These are phyloP conservation scores for Marasmius fiardii DNA, from an alignment of 1,284 basidiomycete species.

Conservation along the genomic window DNA sequence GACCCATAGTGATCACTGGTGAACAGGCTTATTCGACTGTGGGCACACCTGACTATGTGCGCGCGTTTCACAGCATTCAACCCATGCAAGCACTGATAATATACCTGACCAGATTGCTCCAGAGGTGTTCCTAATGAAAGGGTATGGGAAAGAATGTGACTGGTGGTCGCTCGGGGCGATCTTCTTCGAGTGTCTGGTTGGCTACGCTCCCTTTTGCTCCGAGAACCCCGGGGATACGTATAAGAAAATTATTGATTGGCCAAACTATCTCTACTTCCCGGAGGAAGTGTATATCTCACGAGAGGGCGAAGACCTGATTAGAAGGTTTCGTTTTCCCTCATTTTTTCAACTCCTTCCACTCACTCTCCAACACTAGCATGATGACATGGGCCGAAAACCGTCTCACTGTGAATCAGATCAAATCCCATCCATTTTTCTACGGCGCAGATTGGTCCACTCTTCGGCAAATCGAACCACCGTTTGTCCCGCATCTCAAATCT, in stretches of 20 bases:
- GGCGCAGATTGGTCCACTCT: constrained; percentile 94
- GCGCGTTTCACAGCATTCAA: constrained; percentile 13
- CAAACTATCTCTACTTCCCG: constrained; percentile 87
- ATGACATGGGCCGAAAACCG: constrained; percentile 84
- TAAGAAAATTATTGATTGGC: constrained; percentile 98
- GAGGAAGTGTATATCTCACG: constrained; percentile 94
- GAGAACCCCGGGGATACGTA: constrained; percentile 98
- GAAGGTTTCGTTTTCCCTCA: constrained; percentile 47
- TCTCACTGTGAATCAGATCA: constrained; percentile 85
- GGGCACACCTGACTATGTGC: constrained; percentile 79
- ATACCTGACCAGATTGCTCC: constrained; percentile 81
- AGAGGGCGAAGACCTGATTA: constrained; percentile 91
- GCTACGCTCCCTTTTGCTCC: constrained; percentile 97
- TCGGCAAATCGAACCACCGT: constrained; percentile 92
- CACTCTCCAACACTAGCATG: constrained; percentile 44
- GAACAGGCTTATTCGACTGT: constrained; percentile 93
- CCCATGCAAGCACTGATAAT: neutral
- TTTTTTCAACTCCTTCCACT: constrained; percentile 1
- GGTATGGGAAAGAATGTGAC: constrained; percentile 97
- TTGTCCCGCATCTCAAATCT: constrained; percentile 89
- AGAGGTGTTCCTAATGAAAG: constrained; percentile 96
- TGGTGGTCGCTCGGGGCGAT: constrained; percentile 98
- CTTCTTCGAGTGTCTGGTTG: constrained; percentile 98
- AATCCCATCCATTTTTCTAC: constrained; percentile 93
- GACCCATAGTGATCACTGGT: neutral